A percentile compares a stretch with the other conserved stretches of the same genome.
phyloP scores from a whole-genome alignment of 1,139 yeast genomes.

The Taiozyma sp. region DNA sequence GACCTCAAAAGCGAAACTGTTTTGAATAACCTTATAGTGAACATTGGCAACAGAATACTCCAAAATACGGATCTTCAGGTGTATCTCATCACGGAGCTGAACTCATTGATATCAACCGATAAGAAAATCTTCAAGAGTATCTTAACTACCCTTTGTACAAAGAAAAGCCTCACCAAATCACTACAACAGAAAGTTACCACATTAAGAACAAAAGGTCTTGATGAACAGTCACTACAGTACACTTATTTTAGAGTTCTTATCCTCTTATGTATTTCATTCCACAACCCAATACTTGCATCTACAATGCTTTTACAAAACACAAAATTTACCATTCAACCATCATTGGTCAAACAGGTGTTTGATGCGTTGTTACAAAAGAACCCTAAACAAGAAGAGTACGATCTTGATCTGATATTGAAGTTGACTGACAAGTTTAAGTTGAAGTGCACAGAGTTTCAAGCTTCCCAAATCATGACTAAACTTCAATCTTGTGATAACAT shows the following conservation, averaged over 20 bases:
- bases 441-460: constrained; percentile 12
- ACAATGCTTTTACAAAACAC: neutral
- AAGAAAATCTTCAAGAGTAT: neutral
- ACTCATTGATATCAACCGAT: neutral
- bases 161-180: neutral
- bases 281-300: neutral
- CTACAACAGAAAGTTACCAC: neutral
- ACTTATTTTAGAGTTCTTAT: neutral
- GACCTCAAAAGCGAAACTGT: neutral
- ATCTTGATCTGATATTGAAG: constrained; percentile 13
- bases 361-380: constrained; percentile 12
- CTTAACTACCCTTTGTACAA: neutral
- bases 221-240: neutral
- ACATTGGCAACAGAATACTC: neutral
- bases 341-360: constrained; percentile 4
- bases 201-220: neutral
- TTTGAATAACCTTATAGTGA: constrained; percentile 4
- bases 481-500: neutral
- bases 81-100: constrained; percentile 5
- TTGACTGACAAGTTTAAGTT: constrained; percentile 7
- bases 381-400: constrained; percentile 17
- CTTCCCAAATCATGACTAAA: constrained; percentile 2
- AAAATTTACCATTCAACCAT: neutral
- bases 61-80: constrained; percentile 2
- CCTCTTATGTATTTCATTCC: neutral